Conservation (phyloP, 805 yeast species). For the Starmera dryadoides region DNA sequence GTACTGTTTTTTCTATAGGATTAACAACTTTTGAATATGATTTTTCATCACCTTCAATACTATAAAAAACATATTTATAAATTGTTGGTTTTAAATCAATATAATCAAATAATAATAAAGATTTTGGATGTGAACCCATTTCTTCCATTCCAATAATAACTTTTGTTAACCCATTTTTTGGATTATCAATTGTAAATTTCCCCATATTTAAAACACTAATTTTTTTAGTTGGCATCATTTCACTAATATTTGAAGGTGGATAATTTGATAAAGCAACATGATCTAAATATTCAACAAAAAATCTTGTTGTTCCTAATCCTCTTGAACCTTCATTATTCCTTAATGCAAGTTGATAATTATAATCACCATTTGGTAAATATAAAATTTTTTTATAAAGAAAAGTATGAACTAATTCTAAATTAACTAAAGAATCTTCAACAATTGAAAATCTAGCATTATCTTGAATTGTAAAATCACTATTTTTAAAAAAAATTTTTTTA, state of each 20-base stretch:
- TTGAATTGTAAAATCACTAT: slow-evolving; percentile 28
- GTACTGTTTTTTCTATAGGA: neutral
- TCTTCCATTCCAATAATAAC: slow-evolving; percentile 48
- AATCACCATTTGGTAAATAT: slow-evolving; percentile 11
- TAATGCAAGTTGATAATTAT: slow-evolving; percentile 14
- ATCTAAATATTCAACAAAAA: slow-evolving; percentile 32
- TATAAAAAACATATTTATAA: slow-evolving; percentile 6
- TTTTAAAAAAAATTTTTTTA: slow-evolving; percentile 45
- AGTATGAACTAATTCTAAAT: slow-evolving; percentile 4
- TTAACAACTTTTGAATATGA: neutral
- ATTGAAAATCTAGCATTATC: slow-evolving; percentile 1
- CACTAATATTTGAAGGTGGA: slow-evolving; percentile 52
- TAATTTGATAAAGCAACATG: slow-evolving; percentile 24
- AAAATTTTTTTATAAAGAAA: slow-evolving; percentile 5
- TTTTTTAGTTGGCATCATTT: slow-evolving; percentile 45
- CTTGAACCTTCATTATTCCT: slow-evolving; percentile 1
- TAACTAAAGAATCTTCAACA: neutral
- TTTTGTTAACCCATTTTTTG: slow-evolving; percentile 15
- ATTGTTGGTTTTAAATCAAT: slow-evolving; percentile 24
- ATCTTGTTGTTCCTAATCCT: slow-evolving; percentile 54
- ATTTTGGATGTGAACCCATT: slow-evolving; percentile 44
- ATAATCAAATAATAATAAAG: slow-evolving; percentile 40
- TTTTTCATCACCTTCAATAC: neutral
- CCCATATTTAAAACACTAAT: slow-evolving; percentile 47
- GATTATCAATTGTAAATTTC: slow-evolving; percentile 27